Evolutionary conservation across 768 basidiomycete species (phyloP), one percentile per base, ranked within the genome.

Genomic region (Mycena sanguinolenta): DNA sequence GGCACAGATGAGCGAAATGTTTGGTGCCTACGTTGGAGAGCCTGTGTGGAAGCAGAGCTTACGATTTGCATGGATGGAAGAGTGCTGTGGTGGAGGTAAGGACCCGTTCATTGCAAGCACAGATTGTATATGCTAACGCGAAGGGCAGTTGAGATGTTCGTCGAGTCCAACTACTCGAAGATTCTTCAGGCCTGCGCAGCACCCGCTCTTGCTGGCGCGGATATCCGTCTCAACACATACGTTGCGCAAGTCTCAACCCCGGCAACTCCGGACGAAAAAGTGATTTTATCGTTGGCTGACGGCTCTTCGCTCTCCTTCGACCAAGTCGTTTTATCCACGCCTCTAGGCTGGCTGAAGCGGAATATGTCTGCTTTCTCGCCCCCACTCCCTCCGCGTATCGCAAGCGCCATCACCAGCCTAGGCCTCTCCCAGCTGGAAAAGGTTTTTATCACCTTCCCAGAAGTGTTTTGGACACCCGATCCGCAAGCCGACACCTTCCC

Each of bases 61-160:
- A n/a, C 57, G 71, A 28, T 74, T 74, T 64, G 70, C 73, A 27
- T 74, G 73, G 73, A 74, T 74, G 73, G 73, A 74, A 52, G 73
- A 74, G 53, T 74, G 73, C 30, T 74, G 73, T 64, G 70, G 70
- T 32, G 73, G 73, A 42, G 68, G 73, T 72, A n/a, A n/a, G 70
- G 60, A 44, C n/a, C 46, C 59, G 19, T 60, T 61, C 36, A 34
- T 28, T 62, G 23, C 1, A 39, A 59, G 4, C n/a, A 23, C 14
- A 46, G 17, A n/a, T 60, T 27, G 13, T 30, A 23, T 42, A 32
- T 34, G 27, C 65, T 64, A 46, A 73, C 32, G 38, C 23, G 27
- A 38, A 39, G 50, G 49, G 23, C 58, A 74, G 74, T 59, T 60
- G 74, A 74, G 49, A 72, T 70, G 71, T 74, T 74, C 42, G 74